phyloP scores from a whole-genome alignment of 1,284 basidiomycete species.

The Puccinia triticina region DNA sequence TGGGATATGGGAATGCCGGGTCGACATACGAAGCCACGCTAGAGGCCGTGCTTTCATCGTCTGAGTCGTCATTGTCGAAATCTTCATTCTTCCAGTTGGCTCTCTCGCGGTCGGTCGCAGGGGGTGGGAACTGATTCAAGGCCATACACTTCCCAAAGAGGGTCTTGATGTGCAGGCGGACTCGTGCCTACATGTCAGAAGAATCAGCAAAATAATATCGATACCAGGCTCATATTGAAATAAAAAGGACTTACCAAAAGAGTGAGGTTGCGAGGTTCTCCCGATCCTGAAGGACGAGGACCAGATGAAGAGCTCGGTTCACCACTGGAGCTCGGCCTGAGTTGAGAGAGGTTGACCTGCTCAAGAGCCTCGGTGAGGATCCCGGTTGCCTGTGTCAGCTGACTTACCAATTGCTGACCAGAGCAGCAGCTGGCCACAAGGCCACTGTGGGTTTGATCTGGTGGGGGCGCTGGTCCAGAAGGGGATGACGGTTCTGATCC shows the following conservation, averaged over 20 bases:
- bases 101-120: conserved; percentile 22
- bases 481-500: neutral
- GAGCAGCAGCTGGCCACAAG: neutral
- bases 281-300: neutral
- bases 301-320: neutral
- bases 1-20: conserved; percentile 31
- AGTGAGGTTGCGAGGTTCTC: conserved; percentile 9
- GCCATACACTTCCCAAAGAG: conserved; percentile 29
- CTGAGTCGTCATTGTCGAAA: neutral
- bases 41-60: neutral
- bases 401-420: neutral
- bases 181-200: conserved; percentile 24
- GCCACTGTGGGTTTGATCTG: neutral
- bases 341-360: neutral
- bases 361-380: neutral
- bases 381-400: neutral
- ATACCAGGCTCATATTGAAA: neutral
- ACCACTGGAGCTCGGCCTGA: neutral
- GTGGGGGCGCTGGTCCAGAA: neutral
- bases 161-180: conserved; percentile 24
- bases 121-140: conserved; percentile 24
- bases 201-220: neutral
- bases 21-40: neutral
- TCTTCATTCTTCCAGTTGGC: conserved; percentile 22
- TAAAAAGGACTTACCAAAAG: conserved; percentile 18